Conservation (phyloP, 2,329 filamentous ascomycete species). For the Samsoniella hepiali region DNA sequence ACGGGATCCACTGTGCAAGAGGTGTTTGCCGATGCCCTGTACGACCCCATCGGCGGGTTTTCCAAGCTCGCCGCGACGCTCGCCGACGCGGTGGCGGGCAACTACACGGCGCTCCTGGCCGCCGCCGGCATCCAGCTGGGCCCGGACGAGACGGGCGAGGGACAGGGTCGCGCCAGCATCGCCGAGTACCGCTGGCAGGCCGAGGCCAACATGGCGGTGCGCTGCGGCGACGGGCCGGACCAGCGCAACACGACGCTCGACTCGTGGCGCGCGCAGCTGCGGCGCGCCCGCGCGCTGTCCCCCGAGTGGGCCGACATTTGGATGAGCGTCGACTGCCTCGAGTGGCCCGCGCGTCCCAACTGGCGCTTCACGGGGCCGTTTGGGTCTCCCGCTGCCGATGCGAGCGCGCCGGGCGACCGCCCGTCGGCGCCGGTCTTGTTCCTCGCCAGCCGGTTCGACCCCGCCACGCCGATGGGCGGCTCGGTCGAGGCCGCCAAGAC, state of each 20-base stretch:
- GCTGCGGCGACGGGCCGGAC: slow-evolving; percentile 25
- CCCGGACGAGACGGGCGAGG: not conserved
- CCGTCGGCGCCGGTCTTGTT: slow-evolving; percentile 38
- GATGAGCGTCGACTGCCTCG: slow-evolving; percentile 33
- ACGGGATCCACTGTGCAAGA: slow-evolving; percentile 19
- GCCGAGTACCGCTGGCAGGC: slow-evolving; percentile 16
- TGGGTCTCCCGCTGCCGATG: slow-evolving; percentile 13
- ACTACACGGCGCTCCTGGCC: not conserved
- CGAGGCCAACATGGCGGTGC: slow-evolving; percentile 8
- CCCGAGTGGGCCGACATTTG: slow-evolving; percentile 28
- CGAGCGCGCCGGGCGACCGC: slow-evolving; percentile 24
- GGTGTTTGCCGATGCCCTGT: slow-evolving; percentile 28
- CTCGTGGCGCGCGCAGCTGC: slow-evolving; percentile 24
- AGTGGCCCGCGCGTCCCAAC: slow-evolving; percentile 32
- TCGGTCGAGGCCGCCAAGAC: not conserved
- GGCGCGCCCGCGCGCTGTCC: slow-evolving; percentile 24
- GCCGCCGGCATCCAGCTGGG: not conserved
- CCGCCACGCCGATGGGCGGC: slow-evolving; percentile 31
- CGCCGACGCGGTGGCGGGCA: slow-evolving; percentile 3
- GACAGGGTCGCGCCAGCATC: not conserved
- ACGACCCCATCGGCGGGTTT: slow-evolving; percentile 25
- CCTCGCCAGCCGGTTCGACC: slow-evolving; percentile 37
- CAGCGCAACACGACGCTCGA: slow-evolving; percentile 18
- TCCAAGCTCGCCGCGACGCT: not conserved
- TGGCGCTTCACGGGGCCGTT: slow-evolving; percentile 34